These are phyloP conservation scores for Picea mariana DNA, from an alignment of 83 land plant species.

Conservation along the genomic window DNA sequence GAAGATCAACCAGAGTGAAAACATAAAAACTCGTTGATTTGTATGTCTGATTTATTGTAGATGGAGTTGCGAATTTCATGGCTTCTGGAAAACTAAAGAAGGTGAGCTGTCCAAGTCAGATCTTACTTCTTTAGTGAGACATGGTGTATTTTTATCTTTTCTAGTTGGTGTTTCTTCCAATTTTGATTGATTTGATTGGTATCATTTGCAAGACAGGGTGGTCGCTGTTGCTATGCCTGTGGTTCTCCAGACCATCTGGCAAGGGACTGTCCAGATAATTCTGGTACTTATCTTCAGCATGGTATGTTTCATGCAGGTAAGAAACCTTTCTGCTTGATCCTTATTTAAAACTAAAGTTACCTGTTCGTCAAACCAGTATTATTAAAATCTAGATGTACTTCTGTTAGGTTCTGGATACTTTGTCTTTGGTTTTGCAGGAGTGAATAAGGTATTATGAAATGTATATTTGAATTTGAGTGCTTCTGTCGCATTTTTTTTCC, in stretches of 20 bases:
- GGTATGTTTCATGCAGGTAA: constrained; percentile 58
- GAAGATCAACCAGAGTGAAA: neutral
- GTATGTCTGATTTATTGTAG: constrained; percentile 1
- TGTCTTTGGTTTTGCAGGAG: neutral
- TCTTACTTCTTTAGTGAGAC: neutral
- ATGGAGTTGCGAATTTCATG: neutral
- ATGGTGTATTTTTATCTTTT: neutral
- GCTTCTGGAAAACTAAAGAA: constrained; percentile 15
- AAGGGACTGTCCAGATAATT: constrained; percentile 65
- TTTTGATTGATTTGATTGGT: neutral
- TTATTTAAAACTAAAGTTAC: constrained; percentile 4
- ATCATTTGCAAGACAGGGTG: constrained; percentile 35
- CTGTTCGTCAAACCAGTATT: neutral
- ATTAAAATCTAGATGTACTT: neutral
- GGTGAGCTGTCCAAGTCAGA: neutral
- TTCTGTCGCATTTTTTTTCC: neutral
- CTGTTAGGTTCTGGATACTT: neutral
- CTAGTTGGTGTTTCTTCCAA: neutral
- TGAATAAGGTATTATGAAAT: neutral
- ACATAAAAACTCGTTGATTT: neutral
- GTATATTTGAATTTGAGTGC: neutral
- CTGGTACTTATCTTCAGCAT: constrained; percentile 33
- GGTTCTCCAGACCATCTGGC: constrained; percentile 79
- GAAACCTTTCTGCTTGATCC: neutral
- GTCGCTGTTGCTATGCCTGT: constrained; percentile 64